phyloP scores from a whole-genome alignment of 1,284 basidiomycete species.

The Ceratobasidium sp. region DNA sequence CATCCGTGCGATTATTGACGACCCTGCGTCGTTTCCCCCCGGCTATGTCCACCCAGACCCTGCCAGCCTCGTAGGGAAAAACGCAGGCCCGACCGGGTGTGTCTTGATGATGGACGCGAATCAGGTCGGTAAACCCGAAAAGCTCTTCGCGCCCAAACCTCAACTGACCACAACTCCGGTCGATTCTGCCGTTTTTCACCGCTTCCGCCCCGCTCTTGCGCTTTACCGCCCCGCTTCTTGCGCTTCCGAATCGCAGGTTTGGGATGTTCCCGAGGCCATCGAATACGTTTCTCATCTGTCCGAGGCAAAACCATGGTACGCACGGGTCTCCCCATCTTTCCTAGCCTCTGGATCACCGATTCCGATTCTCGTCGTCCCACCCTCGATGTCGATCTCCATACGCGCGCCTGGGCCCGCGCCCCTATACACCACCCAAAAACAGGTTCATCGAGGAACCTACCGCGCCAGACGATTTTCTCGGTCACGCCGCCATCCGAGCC shows the following conservation, averaged over 20 bases:
- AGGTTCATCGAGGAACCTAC: constrained; percentile 97
- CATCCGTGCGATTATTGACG: constrained; percentile 93
- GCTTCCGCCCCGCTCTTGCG: constrained; percentile 3
- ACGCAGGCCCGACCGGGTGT: constrained; percentile 91
- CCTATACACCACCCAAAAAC: constrained; percentile 21
- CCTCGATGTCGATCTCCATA: constrained; percentile 42
- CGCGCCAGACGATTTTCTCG: constrained; percentile 88
- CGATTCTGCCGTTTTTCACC: background rate
- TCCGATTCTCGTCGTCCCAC: constrained; percentile 7
- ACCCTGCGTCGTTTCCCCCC: constrained; percentile 77
- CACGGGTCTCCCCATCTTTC: background rate
- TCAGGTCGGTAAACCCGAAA: constrained; percentile 61
- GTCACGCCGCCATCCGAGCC: constrained; percentile 47
- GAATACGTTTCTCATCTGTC: constrained; percentile 87
- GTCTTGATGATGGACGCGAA: constrained; percentile 98
- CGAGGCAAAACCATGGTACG: constrained; percentile 87
- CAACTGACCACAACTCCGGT: constrained; percentile 30
- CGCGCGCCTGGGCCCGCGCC: constrained; percentile 10
- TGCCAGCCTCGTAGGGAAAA: constrained; percentile 83
- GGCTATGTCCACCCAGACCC: constrained; percentile 72
- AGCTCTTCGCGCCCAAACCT: constrained; percentile 20
- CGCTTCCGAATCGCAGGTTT: constrained; percentile 26
- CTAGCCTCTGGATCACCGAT: constrained; percentile 29
- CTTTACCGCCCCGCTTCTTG: background rate
- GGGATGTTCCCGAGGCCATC: constrained; percentile 93